Evolutionary conservation across 148 eudicot species (phyloP).

Genomic region (Spergularia marina): DNA sequence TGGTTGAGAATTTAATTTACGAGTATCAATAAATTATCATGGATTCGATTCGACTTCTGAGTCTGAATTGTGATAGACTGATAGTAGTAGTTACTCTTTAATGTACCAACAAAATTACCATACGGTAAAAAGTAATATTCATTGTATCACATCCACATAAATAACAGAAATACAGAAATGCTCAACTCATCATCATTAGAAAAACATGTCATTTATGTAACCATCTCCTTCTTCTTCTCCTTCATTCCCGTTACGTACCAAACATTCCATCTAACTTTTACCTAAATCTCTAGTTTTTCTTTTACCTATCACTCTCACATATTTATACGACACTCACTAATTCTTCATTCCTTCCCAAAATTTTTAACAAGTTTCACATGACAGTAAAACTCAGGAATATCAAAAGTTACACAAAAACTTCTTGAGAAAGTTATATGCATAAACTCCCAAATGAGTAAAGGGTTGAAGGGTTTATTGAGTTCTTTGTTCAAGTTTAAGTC

Average conservation of each 20-base stretch:
- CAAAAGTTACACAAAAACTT: neutral
- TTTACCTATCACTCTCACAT: neutral
- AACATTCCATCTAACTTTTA: constrained; percentile 14
- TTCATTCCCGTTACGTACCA: constrained; percentile 2
- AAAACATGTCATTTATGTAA: neutral
- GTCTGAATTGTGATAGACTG: too few species aligned
- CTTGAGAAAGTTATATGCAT: neutral
- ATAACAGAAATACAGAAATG: neutral
- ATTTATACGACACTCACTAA: neutral
- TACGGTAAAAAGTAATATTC: neutral
- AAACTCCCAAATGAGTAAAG: neutral
- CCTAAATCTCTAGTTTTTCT: neutral
- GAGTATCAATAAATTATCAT: too few species aligned
- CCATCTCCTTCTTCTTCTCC: neutral
- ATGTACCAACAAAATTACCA: neutral
- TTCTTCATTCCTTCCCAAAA: too few species aligned
- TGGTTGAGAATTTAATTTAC: too few species aligned
- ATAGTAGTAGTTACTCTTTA: too few species aligned
- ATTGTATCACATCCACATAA: too few species aligned
- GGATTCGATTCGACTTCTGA: too few species aligned
- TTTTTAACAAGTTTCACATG: too few species aligned
- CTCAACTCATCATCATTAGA: neutral
- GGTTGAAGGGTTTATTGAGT: constrained; percentile 21
- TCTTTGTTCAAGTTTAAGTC: constrained; percentile 19
- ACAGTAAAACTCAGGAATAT: too few species aligned